These are phyloP conservation scores for Claviceps capensis DNA, from an alignment of 2,329 filamentous ascomycete species.

Conservation along the genomic window DNA sequence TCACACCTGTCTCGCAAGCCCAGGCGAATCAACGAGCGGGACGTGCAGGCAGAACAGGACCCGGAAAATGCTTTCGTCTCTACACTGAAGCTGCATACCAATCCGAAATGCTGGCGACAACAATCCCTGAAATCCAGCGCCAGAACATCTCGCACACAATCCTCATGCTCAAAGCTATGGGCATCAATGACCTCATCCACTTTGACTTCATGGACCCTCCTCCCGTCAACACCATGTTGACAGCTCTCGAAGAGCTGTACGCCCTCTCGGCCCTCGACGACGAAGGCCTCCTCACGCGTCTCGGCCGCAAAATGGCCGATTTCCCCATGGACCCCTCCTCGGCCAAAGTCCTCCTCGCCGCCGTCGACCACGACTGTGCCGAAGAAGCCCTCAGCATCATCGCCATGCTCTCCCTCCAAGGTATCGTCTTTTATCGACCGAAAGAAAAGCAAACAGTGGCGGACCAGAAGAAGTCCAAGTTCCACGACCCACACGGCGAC, in stretches of 20 bases:
- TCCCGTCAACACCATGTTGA: constrained; percentile 94
- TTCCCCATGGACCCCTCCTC: constrained; percentile 95
- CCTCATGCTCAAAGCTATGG: constrained; percentile 97
- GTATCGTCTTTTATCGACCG: constrained; percentile 84
- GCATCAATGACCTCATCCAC: constrained; percentile 91
- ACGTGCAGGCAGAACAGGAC: constrained; percentile 83
- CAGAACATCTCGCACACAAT: constrained; percentile 90
- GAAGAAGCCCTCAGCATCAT: constrained; percentile 93
- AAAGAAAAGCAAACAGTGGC: constrained; percentile 96
- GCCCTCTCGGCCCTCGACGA: constrained; percentile 85
- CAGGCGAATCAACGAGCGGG: constrained; percentile 92
- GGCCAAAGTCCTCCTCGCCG: constrained; percentile 79
- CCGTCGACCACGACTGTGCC: constrained; percentile 75
- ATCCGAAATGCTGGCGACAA: constrained; percentile 91
- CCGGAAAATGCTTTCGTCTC: constrained; percentile 87
- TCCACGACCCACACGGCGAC: constrained; percentile 88
- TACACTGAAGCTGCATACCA: constrained; percentile 95
- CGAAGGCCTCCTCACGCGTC: constrained; percentile 80
- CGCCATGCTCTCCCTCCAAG: constrained; percentile 78
- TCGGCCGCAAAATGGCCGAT: constrained; percentile 94
- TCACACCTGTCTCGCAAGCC: constrained; percentile 92
- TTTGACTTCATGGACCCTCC: constrained; percentile 99
- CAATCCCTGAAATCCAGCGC: constrained; percentile 90
- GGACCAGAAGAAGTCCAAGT: constrained; percentile 95
- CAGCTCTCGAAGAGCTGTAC: constrained; percentile 88